Percentiles rank a stretch among this genome's conserved stretches.
These are phyloP conservation scores for Lizonia empirigonia DNA, from an alignment of 2,329 filamentous ascomycete genomes.

Conservation along the genomic window DNA sequence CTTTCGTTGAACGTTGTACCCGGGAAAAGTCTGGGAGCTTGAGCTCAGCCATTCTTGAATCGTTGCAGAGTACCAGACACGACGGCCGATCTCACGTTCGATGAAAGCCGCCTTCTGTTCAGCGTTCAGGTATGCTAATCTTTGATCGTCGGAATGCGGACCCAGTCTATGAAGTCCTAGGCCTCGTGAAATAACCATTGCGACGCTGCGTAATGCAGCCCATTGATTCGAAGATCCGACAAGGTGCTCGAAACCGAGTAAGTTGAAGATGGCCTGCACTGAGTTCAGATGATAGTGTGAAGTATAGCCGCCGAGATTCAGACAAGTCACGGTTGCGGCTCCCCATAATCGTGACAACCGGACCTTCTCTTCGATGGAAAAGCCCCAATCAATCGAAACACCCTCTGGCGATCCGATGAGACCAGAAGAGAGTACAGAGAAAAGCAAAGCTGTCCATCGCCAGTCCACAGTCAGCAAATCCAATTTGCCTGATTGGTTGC, in stretches of 20 bases:
- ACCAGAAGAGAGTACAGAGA: conserved; percentile 52
- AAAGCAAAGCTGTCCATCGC: conserved; percentile 52
- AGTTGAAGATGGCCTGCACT: conserved; percentile 55
- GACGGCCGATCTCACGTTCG: conserved; percentile 47
- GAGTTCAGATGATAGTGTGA: conserved; percentile 45
- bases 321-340: conserved; percentile 52
- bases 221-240: conserved; percentile 57
- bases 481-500: conserved; percentile 45
- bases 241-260: conserved; percentile 58
- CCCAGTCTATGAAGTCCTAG: conserved; percentile 52
- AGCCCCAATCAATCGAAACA: conserved; percentile 52
- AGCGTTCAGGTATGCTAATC: conserved; percentile 20
- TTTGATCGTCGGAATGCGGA: conserved; percentile 36
- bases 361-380: conserved; percentile 49
- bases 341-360: conserved; percentile 54
- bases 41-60: conserved; percentile 53
- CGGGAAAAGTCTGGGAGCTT: conserved; percentile 49
- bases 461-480: conserved; percentile 43
- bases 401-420: conserved; percentile 50
- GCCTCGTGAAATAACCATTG: conserved; percentile 55
- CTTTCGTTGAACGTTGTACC: conserved; percentile 39
- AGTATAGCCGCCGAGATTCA: conserved; percentile 56
- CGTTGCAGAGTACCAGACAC: conserved; percentile 49
- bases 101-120: conserved; percentile 36
- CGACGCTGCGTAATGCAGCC: conserved; percentile 53